These are phyloP conservation scores for Trichoderma brevicompactum DNA, from an alignment of 2,329 filamentous ascomycete genomes.

Conservation along the genomic window DNA sequence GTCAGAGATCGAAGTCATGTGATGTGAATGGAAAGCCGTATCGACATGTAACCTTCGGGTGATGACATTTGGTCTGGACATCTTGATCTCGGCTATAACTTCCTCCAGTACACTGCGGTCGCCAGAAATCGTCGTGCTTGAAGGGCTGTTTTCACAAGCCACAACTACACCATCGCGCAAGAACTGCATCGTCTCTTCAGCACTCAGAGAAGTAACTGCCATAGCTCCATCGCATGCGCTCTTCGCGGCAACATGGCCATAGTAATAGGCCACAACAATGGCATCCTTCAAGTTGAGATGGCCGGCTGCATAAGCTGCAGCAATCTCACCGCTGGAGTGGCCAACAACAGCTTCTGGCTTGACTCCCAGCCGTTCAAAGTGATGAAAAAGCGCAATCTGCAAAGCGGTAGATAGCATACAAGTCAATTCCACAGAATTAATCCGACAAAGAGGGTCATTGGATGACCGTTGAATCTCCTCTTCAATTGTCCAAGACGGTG, in stretches of 20 bases:
- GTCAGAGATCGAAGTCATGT: constrained; percentile 37
- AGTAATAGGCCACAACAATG: constrained; percentile 39
- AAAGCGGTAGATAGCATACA: constrained; percentile 48
- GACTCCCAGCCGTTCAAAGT: constrained; percentile 38
- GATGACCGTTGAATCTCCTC: constrained; percentile 26
- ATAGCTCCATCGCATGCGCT: constrained; percentile 34
- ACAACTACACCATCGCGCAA: constrained; percentile 33
- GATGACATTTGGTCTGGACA: constrained; percentile 28
- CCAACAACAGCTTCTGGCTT: constrained; percentile 39
- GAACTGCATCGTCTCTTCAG: constrained; percentile 3
- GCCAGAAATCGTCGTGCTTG: constrained; percentile 42
- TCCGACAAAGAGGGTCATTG: constrained; percentile 15
- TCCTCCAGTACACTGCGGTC: constrained; percentile 37
- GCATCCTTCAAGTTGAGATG: constrained; percentile 34
- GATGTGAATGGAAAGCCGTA: constrained; percentile 39
- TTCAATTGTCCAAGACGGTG: constrained; percentile 27
- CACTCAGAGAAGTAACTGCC: constrained; percentile 38
- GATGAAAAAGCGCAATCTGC: constrained; percentile 46
- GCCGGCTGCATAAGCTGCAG: constrained; percentile 40
- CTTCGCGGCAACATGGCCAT: constrained; percentile 34
- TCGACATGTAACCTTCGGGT: constrained; percentile 31
- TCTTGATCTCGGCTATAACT: constrained; percentile 24
- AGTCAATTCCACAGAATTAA: constrained; percentile 16
- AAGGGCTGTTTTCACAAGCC: constrained; percentile 43
- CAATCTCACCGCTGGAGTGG: constrained; percentile 46